Percentiles rank a stretch among this genome's conserved stretches.
phyloP scores from a whole-genome alignment of 2,329 filamentous ascomycete genomes.

The Immersiporthe knoxdaviesiana region DNA sequence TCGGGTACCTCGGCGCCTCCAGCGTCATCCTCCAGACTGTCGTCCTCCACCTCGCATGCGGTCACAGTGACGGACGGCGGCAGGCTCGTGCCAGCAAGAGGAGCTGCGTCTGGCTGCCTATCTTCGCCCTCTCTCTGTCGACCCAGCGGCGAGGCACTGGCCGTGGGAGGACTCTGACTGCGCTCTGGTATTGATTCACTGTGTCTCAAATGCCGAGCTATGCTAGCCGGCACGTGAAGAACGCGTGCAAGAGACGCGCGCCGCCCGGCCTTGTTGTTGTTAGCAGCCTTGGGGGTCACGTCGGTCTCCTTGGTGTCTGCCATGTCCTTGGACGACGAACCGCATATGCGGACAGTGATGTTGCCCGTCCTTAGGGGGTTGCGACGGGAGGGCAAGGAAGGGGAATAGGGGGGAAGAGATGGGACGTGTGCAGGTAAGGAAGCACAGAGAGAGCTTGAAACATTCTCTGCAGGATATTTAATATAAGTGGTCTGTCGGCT shows the following conservation, averaged over 20 bases:
- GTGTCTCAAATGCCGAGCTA: conserved; percentile 16
- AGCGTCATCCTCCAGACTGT: conserved; percentile 9
- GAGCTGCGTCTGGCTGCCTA: not conserved
- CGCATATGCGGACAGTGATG: not conserved
- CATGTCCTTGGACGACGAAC: conserved; percentile 16
- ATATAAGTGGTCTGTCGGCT: not conserved
- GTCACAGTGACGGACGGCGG: conserved; percentile 3
- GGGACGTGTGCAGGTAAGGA: not conserved
- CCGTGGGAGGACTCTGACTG: not conserved
- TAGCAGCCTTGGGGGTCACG: conserved; percentile 11
- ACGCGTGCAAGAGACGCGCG: conserved; percentile 28
- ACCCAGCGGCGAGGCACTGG: not conserved
- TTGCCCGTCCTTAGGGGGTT: not conserved
- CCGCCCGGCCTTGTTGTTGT: conserved; percentile 19
- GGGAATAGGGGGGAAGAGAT: not conserved
- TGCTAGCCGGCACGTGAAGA: conserved; percentile 26
- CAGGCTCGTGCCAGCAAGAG: not conserved
- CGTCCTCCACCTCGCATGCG: conserved; percentile 3
- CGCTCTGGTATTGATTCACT: not conserved
- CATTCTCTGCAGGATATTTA: conserved; percentile 1
- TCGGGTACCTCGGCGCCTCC: conserved; percentile 25
- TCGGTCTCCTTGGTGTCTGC: conserved; percentile 21
- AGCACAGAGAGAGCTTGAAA: not conserved
- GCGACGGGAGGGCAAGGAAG: not conserved
- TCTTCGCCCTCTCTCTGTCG: conserved; percentile 11